Base-by-base conservation (phyloP, 2,329 filamentous ascomycete genomes). In the Boeremia exigua region DNA sequence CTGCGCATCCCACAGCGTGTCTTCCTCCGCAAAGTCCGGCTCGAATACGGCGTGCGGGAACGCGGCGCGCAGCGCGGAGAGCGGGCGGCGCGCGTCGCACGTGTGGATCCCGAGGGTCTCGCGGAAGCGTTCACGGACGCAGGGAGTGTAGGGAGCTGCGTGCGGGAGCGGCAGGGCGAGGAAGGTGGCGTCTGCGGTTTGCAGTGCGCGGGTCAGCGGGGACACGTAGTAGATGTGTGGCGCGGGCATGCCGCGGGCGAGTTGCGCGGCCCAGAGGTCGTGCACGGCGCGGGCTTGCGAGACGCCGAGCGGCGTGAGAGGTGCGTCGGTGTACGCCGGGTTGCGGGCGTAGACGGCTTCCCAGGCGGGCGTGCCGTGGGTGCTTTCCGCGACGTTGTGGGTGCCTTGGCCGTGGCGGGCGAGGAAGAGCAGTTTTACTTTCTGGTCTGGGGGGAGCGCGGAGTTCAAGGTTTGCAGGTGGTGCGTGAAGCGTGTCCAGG, bases 371-470 rank as follows among this genome's bases (percentile, higher is more conserved):
- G 87, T 90, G 28, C 87, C 87, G 64, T 89, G 90, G 66, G 81
- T 87, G n/a, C 78, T 76, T 74, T 90, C 86, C 8, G 87, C 88
- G 14, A 86, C 84, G 67, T 88, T 88, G 68, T 88, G 83, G 55
- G 77, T 78, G 0, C 88, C 88, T 72, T 91, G 82, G 9, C 88
- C 89, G 70, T 91, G 89, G 34, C 89, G 83, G 17, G 84, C 88
- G 66, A 90, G 79, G 71, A 87, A 87, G 19, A 91, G 70, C 7
- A 91, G 79, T 72, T 90, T 91, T 77, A 87, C 88, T 12, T 78
- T 75, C 5, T 80, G 79, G 27, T 77, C 78, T 2, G 73, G 67
- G n/a, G 63, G 63, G 1, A 70, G 70, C 1, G 78, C 70, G 4
- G 69, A 60, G 69, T 86, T 86, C 19, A 90, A 69, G 25, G 78